Base-by-base conservation (phyloP, 148 eudicot genomes). In the Arbutus unedo region DNA sequence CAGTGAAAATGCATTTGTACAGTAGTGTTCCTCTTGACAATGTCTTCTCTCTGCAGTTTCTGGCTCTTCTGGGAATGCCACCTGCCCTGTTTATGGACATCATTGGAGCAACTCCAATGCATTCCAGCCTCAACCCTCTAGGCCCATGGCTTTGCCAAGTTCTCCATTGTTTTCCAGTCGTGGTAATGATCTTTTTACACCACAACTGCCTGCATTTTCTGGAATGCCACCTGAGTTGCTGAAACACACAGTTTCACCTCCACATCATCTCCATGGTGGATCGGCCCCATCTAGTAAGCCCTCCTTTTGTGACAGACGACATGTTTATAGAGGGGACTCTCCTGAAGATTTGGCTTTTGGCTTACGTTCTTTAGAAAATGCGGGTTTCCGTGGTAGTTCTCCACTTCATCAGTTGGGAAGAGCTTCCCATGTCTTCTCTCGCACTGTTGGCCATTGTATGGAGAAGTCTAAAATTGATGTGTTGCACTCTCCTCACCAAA, bases 61-160 rank as follows among this genome's bases (percentile, higher is more conserved):
- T 38, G 89, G 89, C 76, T 89, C 86, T 81, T 89, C 90, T 67
- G 84, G 88, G 16, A 89, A 73, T 45, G 87, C 83, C 53, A 83
- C 85, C 67, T 85, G 76, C 73, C 81, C 79, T 44, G 72, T 77
- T 79, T 83, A 77, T 83, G 81, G 87, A 79, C 87, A 86, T 77
- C 89, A 84, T 73, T 80, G 89, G 80, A 89, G 90, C 85, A 87
- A 84, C 81, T 91, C 91, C 81, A 88, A 84, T 79, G 84, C 86
- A 53, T 88, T 84, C 72, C 91, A 88, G 82, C 85, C 79, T 44
- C 90, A 86, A 82, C 91, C 89, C 57, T 81, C 81, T 13, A 87
- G 92, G 82, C 87, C 88, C 45, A 76, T 85, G 60, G 80, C 85
- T 70, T 86, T 87, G 91, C 82, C 91, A 76, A 86, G 85, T 55